Base-by-base conservation (phyloP, 176 grass and related monocot genomes). In the Raddia distichophylla region DNA sequence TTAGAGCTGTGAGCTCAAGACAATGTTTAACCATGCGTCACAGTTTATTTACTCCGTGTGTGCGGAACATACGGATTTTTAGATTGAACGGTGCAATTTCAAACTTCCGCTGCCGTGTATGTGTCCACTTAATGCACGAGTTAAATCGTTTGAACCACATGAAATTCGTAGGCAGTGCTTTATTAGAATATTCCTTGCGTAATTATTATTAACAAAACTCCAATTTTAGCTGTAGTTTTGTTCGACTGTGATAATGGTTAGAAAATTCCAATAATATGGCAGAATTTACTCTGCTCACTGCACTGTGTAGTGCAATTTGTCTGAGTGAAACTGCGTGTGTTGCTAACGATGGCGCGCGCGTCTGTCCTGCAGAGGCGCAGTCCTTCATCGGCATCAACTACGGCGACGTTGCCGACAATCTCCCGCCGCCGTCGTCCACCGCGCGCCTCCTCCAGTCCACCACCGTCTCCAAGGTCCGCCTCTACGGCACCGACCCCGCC, bases 351-450 rank as follows among this genome's bases (percentile, higher is more conserved):
- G 15, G 5, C 43, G 10, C 22, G 4, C 35, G 35, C n/a, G 4
- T 63, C 10, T 72, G 56, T 40, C 1, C 10, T 69, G 66, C 80
- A 92, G 93, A 80, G 37, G 70, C 96, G 58, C 90, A 98, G 78
- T 88, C 96, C 61, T 95, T 85, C 75, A 74, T 98, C 83, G 96
- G 96, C 64, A 86, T 98, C 74, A 98, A 98, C 84, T 98, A 95
- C 88, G 96, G 93, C 53, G 71, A 95, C 70, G 53, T 98, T 6
- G 96, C 96, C 0, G 93, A 98, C 80, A 98, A 98, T 85, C 93
- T 98, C 57, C 96, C 96, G 46, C 86, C 93, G 53, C 86, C 96
- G 6, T 44, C 88, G 45, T 59, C 82, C 2, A 95, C 96, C 1
- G 90, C 82, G 63, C 84, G 82, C 1, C 93, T 98, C 8, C 35